Base-by-base conservation (phyloP, 331 rosid species). In the Acacia pycnantha region DNA sequence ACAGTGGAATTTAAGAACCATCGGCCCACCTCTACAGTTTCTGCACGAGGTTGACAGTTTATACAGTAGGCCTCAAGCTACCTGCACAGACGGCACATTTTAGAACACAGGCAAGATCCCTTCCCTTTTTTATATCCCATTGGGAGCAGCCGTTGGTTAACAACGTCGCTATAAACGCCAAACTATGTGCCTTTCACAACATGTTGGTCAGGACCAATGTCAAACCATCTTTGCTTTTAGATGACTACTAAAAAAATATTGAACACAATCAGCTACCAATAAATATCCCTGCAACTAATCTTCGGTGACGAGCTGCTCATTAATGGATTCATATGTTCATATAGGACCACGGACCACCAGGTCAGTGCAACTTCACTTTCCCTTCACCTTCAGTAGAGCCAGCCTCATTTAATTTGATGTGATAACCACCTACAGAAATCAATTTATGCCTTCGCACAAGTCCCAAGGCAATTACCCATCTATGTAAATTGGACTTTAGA, bases 1-100 rank as follows among this genome's bases (percentile, higher is more conserved):
- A 70, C 92, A 86, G 89, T 83, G 79, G 93, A 89, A 86, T 87
- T 92, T 87, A 90, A 84, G 91, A 67, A 87, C 78, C 90, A 87
- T 83, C 88, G 89, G 86, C 82, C 94, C 94, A 85, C 90, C 72
- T 77, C 88, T 84, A 86, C 84, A 83, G 92, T 79, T 87, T 80
- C 44, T n/a, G 76, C 79, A 90, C 86, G 90, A 92, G 87, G 90
- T 88, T 87, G 89, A 83, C 89, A 88, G 88, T 86, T 87, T 81
- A 84, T 83, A 88, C 77, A 27, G 74, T 66, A 78, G 76, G 70
- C 77, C 74, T 83, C 43, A 77, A 69, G 76, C 87, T 81, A 74
- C 40, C 78, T 61, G 9, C 46, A 41, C 62, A 40, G 50, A 47
- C 83, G 62, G 74, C 77, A 69, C 85, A 77, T 26, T 77, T n/a